Evolutionary conservation across 208 protist genomes (phyloP).

Genomic region (Angomonas ambiguus): DNA sequence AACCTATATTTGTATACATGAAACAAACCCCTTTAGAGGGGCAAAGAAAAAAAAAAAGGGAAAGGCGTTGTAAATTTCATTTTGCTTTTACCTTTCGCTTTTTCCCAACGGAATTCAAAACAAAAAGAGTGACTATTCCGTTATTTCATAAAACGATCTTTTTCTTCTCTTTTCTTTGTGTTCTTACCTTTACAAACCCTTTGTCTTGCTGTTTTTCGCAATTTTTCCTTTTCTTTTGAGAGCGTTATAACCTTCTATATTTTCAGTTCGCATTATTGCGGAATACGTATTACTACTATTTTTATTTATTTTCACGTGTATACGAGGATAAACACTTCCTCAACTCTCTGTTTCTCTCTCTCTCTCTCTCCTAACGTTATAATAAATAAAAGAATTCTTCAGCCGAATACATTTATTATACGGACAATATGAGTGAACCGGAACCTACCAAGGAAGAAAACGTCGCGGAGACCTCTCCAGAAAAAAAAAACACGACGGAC

Average conservation of each 20-base stretch:
- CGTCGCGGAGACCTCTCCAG: neutral
- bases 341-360: too few relatives aligned
- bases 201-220: neutral
- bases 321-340: too few relatives aligned
- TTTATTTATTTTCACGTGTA: neutral
- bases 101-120: neutral
- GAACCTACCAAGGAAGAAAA: too few relatives aligned
- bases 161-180: neutral
- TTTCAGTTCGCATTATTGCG: neutral
- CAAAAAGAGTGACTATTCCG: neutral
- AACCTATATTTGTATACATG: neutral
- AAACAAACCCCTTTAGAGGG: neutral
- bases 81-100: slow-evolving; percentile 18
- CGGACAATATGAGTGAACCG: too few relatives aligned
- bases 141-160: neutral
- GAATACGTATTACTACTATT: neutral
- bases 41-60: neutral
- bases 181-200: neutral
- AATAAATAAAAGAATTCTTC: too few relatives aligned
- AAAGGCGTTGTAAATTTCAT: neutral
- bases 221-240: too few relatives aligned
- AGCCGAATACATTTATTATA: too few relatives aligned
- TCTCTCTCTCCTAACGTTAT: too few relatives aligned
- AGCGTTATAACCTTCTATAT: too few relatives aligned
- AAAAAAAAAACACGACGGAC: neutral